phyloP scores from a whole-genome alignment of 2,329 filamentous ascomycete species.

The Periconia digitata region DNA sequence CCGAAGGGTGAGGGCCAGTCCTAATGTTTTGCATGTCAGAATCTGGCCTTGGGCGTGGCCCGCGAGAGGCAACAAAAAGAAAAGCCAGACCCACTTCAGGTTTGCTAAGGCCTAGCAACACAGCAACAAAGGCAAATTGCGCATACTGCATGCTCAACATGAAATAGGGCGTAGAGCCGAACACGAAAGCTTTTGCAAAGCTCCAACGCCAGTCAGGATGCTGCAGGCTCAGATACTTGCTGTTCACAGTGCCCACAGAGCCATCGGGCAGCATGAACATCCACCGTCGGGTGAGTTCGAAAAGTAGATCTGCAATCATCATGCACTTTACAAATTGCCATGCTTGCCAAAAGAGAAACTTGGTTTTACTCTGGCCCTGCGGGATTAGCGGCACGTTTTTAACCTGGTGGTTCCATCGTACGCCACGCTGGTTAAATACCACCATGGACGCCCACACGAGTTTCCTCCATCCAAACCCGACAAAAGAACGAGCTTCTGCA shows the following conservation, averaged over 20 bases:
- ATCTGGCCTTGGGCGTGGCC: no score
- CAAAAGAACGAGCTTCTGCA: slow-evolving; percentile 1
- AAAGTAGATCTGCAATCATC: slow-evolving; percentile 8
- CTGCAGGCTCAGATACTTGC: slow-evolving; percentile 7
- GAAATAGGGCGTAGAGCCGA: slow-evolving; percentile 13
- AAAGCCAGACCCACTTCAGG: slow-evolving; percentile 7
- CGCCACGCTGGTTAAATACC: slow-evolving; percentile 10
- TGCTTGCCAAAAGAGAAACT: slow-evolving; percentile 5
- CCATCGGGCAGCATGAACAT: slow-evolving; percentile 2
- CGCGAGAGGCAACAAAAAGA: not conserved
- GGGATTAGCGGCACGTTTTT: slow-evolving; percentile 10
- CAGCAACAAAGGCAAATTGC: slow-evolving; percentile 4
- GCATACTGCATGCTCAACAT: slow-evolving; percentile 15
- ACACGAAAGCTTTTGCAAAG: slow-evolving; percentile 9
- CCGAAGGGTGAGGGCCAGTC: slow-evolving; percentile 18
- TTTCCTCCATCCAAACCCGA: slow-evolving; percentile 8
- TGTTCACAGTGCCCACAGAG: slow-evolving; percentile 1
- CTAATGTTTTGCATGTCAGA: no score
- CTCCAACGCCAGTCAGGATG: slow-evolving; percentile 7
- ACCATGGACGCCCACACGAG: slow-evolving; percentile 10
- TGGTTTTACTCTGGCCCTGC: not conserved
- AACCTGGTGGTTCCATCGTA: slow-evolving; percentile 13
- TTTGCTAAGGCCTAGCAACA: slow-evolving; percentile 4
- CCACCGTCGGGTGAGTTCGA: slow-evolving; percentile 1
- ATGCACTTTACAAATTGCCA: slow-evolving; percentile 2